Evolutionary conservation across 768 basidiomycete species (phyloP), one percentile per base, ranked within the genome.

Genomic region (Psilocybe subaeruginosa): DNA sequence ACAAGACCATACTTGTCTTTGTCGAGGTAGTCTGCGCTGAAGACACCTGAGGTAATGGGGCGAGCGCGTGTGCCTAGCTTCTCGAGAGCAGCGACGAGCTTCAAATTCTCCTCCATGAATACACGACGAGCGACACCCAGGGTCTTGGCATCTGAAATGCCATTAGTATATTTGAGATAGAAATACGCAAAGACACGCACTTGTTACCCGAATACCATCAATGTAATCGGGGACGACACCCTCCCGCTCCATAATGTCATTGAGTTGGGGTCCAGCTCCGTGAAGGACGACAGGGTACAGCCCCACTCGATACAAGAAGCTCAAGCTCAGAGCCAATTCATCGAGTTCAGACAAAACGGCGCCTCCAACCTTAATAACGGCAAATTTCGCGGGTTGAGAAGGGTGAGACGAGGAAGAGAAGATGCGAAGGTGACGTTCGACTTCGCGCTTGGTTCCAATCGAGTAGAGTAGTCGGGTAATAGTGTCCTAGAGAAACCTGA

Each of bases 281-380:
- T 99, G 97, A 4, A 99, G 84, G 53, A 99, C 88, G 61, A 99
- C 91, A 0, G 97, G 97, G 78, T 97, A 99, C n/a, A 99, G 85
- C 3, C 97, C 97, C 52, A 99, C 91, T 33, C 95, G 88, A 77
- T 97, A 97, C 61, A 99, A 81, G 82, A 99, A 99, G 76, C 94
- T 96, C 68, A 99, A 83, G 64, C 92, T 97, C 54, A 96, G 86
- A 4, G 96, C 95, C 50, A 99, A 88, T 66, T 98, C 96, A 64
- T 98, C 91, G 55, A 98, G 79, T 61, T 99, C 86, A 69, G 90
- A 91, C 5, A 99, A 83, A 46, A 99, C 96, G 7, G 93, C 97
- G 50, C 97, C 97, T 61, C 97, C 97, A 68, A 99, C 89, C 78
- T 99, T 99, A 82, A 99, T 90, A 61, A 99, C 97, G 41, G 95